phyloP scores from a whole-genome alignment of 805 yeast species.

The Hagleromyces aurorensis region DNA sequence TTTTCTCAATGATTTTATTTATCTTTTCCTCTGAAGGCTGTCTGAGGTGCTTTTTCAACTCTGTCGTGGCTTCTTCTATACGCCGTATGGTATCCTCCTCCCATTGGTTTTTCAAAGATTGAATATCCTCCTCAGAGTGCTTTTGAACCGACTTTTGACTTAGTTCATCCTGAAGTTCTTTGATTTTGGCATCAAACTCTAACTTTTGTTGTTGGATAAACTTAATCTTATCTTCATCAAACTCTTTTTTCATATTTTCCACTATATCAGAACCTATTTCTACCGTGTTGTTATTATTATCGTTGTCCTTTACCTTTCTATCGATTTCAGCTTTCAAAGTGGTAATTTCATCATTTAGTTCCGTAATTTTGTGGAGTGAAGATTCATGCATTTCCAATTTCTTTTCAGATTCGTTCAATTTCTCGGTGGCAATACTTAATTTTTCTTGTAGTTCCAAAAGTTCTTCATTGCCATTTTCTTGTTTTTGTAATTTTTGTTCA shows the following conservation, averaged over 20 bases:
- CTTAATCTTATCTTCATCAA: conserved; percentile 23
- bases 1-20: conserved; percentile 44
- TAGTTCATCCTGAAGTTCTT: conserved; percentile 15
- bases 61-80: conserved; percentile 37
- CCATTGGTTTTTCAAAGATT: conserved; percentile 28
- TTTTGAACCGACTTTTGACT: conserved; percentile 11
- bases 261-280: conserved; percentile 29
- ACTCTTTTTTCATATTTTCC: conserved; percentile 22
- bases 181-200: conserved; percentile 20
- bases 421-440: conserved; percentile 15
- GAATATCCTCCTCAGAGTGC: conserved; percentile 7
- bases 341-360: conserved; percentile 12
- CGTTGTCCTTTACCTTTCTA: conserved; percentile 18
- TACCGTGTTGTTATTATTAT: conserved; percentile 12
- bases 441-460: conserved; percentile 10
- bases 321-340: conserved; percentile 21
- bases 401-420: conserved; percentile 17
- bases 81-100: conserved; percentile 27
- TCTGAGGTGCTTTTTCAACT: conserved; percentile 44
- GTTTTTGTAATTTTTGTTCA: conserved; percentile 5
- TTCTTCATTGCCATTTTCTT: conserved; percentile 1
- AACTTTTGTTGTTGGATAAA: conserved; percentile 13
- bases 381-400: conserved; percentile 6
- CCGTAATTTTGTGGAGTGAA: conserved; percentile 5
- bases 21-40: conserved; percentile 43